These are phyloP conservation scores for Berkeleyomyces basicola DNA, from an alignment of 2,329 filamentous ascomycete genomes.

Conservation along the genomic window DNA sequence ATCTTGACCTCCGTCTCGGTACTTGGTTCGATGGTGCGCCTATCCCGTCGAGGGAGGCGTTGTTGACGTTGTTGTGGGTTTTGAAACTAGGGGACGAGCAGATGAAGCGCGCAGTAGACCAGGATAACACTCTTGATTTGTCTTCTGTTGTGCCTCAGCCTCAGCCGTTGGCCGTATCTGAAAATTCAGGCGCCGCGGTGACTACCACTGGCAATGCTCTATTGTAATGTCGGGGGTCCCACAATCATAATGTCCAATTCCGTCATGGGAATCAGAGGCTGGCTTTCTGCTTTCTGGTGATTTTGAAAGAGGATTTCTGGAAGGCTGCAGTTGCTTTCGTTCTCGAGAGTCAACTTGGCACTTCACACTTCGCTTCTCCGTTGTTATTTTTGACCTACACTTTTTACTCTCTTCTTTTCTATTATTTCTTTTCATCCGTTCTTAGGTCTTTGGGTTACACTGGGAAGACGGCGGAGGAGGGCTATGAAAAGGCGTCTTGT, in stretches of 20 bases:
- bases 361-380: conserved; percentile 5
- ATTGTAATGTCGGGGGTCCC: conserved; percentile 2
- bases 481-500: background rate
- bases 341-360: conserved; percentile 4
- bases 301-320: background rate
- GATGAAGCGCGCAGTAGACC: conserved; percentile 9
- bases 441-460: background rate
- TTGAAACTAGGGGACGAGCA: conserved; percentile 27
- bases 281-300: background rate
- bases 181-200: background rate
- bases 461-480: background rate
- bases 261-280: background rate
- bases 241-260: background rate
- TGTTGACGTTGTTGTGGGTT: conserved; percentile 32
- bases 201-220: conserved; percentile 6
- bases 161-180: conserved; percentile 5
- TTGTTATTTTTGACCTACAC: background rate
- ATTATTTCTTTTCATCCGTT: background rate
- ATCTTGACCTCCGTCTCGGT: conserved; percentile 21
- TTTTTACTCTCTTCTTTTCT: background rate
- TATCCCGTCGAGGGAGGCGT: conserved; percentile 31
- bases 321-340: conserved; percentile 2
- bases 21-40: conserved; percentile 17
- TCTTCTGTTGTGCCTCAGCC: background rate
- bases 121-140: conserved; percentile 11